These are phyloP conservation scores for Colletotrichum spinosum DNA, from an alignment of 2,329 filamentous ascomycete species.

Conservation along the genomic window DNA sequence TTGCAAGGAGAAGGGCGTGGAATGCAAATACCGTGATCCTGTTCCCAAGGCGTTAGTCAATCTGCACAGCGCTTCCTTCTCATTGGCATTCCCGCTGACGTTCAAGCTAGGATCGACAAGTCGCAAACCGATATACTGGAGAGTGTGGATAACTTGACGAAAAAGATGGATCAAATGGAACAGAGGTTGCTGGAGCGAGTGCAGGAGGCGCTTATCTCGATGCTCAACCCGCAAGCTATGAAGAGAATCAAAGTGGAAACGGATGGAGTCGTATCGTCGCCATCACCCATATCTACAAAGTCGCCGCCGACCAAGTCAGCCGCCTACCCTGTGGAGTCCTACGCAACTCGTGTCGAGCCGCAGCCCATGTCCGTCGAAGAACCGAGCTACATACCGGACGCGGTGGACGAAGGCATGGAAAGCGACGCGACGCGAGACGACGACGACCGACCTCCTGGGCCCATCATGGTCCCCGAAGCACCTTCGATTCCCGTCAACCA, in stretches of 20 bases:
- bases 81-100: conserved; percentile 42
- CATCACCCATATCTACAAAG: background rate
- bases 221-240: too few species aligned
- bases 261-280: conserved; percentile 1
- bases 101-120: conserved; percentile 65
- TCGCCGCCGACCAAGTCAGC: conserved; percentile 24
- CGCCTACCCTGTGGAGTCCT: conserved; percentile 5
- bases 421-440: conserved; percentile 53
- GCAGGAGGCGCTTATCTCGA: too few species aligned
- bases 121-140: conserved; percentile 71
- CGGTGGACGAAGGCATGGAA: conserved; percentile 41
- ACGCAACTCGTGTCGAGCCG: conserved; percentile 13
- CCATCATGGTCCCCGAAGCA: conserved; percentile 66
- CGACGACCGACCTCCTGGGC: conserved; percentile 60
- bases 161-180: conserved; percentile 26
- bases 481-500: conserved; percentile 86
- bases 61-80: conserved; percentile 42
- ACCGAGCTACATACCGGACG: conserved; percentile 21
- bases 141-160: conserved; percentile 52
- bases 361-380: conserved; percentile 45
- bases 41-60: conserved; percentile 85
- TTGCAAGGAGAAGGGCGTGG: conserved; percentile 86
- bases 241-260: conserved; percentile 35
- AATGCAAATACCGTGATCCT: conserved; percentile 91
- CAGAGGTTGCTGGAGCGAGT: background rate